These are phyloP conservation scores for Geopyxis carbonaria DNA, from an alignment of 495 filamentous ascomycete genomes.

Conservation along the genomic window DNA sequence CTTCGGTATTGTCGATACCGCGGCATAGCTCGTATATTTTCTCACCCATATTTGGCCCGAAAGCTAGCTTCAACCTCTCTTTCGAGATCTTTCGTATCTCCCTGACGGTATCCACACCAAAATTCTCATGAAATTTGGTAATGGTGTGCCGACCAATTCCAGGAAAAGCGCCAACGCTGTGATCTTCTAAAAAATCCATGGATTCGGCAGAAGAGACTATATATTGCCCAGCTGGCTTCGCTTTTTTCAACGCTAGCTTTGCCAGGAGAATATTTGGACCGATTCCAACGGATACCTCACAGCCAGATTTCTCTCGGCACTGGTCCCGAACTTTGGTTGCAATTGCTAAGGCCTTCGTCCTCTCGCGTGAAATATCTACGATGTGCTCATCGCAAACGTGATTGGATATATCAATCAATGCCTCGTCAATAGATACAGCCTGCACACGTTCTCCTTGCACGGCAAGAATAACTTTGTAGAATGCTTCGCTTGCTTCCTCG, in stretches of 20 bases:
- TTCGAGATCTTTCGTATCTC: conserved; percentile 61
- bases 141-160: conserved; percentile 78
- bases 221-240: conserved; percentile 87
- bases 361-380: conserved; percentile 60
- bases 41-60: conserved; percentile 85
- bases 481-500: conserved; percentile 73
- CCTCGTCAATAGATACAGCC: conserved; percentile 93
- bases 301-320: conserved; percentile 57
- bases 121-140: conserved; percentile 67
- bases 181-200: conserved; percentile 52
- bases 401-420: conserved; percentile 26
- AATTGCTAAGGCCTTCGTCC: conserved; percentile 61
- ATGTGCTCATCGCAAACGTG: conserved; percentile 32
- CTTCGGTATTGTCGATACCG: conserved; percentile 71
- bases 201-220: conserved; percentile 67
- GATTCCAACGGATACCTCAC: conserved; percentile 86
- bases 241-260: conserved; percentile 75
- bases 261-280: conserved; percentile 80
- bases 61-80: conserved; percentile 48
- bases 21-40: conserved; percentile 83
- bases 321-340: conserved; percentile 46
- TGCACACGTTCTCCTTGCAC: conserved; percentile 49
- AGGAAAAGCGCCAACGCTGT: conserved; percentile 64
- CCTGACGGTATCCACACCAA: conserved; percentile 56
- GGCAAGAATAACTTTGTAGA: conserved; percentile 69